phyloP scores from a whole-genome alignment of 2,329 filamentous ascomycete genomes.

The Plenodomus biglobosus region DNA sequence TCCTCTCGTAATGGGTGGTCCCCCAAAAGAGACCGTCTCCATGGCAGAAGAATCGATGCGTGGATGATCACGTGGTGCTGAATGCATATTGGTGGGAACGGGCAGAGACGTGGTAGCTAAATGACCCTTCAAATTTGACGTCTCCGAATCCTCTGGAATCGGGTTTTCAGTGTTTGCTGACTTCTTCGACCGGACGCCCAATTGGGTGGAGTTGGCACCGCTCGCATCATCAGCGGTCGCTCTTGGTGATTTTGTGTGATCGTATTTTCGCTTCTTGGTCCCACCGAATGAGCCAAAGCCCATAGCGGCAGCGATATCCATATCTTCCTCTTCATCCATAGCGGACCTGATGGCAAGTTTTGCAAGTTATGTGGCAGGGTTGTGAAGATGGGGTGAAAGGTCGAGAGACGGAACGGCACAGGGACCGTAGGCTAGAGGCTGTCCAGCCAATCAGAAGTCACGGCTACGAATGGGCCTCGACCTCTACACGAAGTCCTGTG shows the following conservation, averaged over 20 bases:
- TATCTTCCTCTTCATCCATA: constrained; percentile 50
- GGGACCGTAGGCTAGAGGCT: constrained; percentile 1
- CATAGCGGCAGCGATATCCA: constrained; percentile 67
- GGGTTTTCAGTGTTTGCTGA: constrained; percentile 3
- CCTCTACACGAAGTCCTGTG: not conserved
- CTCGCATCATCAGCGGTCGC: constrained; percentile 28
- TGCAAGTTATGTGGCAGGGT: not conserved
- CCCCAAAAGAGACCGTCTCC: constrained; percentile 34
- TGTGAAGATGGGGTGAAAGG: not conserved
- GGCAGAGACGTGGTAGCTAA: constrained; percentile 37
- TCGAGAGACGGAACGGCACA: not conserved
- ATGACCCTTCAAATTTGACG: constrained; percentile 18
- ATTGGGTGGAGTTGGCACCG: constrained; percentile 38
- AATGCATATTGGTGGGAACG: constrained; percentile 11
- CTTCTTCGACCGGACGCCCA: constrained; percentile 43
- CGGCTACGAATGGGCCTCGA: not conserved
- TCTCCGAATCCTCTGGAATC: not conserved
- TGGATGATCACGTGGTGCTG: not conserved
- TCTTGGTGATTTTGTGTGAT: constrained; percentile 58
- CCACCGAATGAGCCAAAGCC: constrained; percentile 73
- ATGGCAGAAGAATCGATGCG: constrained; percentile 6
- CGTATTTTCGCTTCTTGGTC: constrained; percentile 69
- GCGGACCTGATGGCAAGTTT: not conserved
- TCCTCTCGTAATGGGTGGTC: constrained; percentile 24
- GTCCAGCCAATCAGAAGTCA: constrained; percentile 4